Percentiles rank a stretch among this genome's conserved stretches.
Conservation (phyloP, 2,329 filamentous ascomycete species). For the Colletotrichum sp. region DNA sequence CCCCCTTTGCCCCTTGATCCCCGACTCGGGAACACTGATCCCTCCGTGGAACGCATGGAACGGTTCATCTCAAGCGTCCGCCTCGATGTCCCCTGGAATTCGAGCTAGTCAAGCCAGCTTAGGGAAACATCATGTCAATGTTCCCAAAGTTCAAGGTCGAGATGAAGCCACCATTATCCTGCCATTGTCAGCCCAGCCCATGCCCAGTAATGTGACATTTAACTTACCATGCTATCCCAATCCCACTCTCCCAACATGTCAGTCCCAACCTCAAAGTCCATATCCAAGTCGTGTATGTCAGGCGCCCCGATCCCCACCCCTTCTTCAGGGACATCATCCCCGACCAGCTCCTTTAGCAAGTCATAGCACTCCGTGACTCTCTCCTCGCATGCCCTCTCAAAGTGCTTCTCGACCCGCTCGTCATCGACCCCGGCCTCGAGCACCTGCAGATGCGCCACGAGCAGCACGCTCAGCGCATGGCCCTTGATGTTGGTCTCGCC, state of each 20-base stretch:
- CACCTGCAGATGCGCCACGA: slow-evolving; percentile 40
- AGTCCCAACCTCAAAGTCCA: slow-evolving; percentile 8
- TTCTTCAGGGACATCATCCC: slow-evolving; percentile 14
- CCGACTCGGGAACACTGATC: neutral
- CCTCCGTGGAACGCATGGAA: neutral
- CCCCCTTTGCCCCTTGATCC: neutral
- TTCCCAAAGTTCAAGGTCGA: neutral
- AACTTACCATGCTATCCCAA: slow-evolving; percentile 36
- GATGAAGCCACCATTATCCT: slow-evolving; percentile 3
- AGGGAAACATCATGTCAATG: neutral
- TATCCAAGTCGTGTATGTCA: slow-evolving; percentile 9
- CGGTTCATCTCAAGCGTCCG: neutral
- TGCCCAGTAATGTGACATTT: slow-evolving; percentile 23
- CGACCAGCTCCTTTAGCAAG: slow-evolving; percentile 38
- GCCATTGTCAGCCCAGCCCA: slow-evolving; percentile 25
- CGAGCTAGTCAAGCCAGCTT: neutral
- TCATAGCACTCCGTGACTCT: slow-evolving; percentile 32
- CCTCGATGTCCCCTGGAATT: neutral
- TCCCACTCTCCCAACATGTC: slow-evolving; percentile 31
- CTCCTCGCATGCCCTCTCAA: slow-evolving; percentile 30
- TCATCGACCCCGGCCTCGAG: slow-evolving; percentile 32
- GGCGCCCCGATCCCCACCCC: neutral
- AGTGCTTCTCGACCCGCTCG: slow-evolving; percentile 33
- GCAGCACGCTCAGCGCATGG: slow-evolving; percentile 35
- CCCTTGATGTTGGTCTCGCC: slow-evolving; percentile 51